phyloP scores from a whole-genome alignment of 345 rosid genomes.

The Aurinia saxatilis region DNA sequence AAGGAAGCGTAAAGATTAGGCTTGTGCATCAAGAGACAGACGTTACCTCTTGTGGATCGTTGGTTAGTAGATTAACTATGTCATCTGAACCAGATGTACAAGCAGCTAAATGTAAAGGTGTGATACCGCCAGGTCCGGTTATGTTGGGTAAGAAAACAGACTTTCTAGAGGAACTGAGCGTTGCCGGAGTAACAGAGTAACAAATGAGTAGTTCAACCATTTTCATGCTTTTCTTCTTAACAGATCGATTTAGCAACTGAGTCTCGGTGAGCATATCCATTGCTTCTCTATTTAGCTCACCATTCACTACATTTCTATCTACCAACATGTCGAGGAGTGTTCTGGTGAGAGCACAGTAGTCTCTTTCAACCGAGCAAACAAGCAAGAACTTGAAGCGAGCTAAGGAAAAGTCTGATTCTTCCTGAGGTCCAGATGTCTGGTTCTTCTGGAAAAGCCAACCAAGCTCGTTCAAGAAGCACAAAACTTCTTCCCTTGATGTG shows the following conservation, averaged over 20 bases:
- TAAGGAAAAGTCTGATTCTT: constrained; percentile 41
- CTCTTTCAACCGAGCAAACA: constrained; percentile 69
- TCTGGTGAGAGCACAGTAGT: constrained; percentile 52
- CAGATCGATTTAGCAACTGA: constrained; percentile 72
- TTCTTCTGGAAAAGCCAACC: constrained; percentile 89
- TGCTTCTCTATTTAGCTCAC: constrained; percentile 42
- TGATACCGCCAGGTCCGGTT: constrained; percentile 66
- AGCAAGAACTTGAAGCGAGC: constrained; percentile 67
- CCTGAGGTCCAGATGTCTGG: constrained; percentile 21
- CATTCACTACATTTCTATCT: constrained; percentile 37
- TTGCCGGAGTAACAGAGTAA: constrained; percentile 27
- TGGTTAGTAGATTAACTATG: constrained; percentile 65
- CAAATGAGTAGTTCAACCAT: constrained; percentile 64
- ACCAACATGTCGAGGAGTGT: constrained; percentile 56
- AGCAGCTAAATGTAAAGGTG: constrained; percentile 88
- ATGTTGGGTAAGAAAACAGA: constrained; percentile 59
- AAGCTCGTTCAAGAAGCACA: constrained; percentile 81
- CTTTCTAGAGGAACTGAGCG: constrained; percentile 21
- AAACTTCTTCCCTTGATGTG: constrained; percentile 55
- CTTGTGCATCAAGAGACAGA: neutral
- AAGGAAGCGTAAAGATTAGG: neutral
- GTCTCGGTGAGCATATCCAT: constrained; percentile 49
- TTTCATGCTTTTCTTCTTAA: constrained; percentile 55
- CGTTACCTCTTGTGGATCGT: constrained; percentile 77
- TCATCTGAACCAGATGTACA: constrained; percentile 56